Percentiles rank a stretch among this genome's conserved stretches.
phyloP scores from a whole-genome alignment of 805 yeast genomes.

The Spathaspora gorwiae region DNA sequence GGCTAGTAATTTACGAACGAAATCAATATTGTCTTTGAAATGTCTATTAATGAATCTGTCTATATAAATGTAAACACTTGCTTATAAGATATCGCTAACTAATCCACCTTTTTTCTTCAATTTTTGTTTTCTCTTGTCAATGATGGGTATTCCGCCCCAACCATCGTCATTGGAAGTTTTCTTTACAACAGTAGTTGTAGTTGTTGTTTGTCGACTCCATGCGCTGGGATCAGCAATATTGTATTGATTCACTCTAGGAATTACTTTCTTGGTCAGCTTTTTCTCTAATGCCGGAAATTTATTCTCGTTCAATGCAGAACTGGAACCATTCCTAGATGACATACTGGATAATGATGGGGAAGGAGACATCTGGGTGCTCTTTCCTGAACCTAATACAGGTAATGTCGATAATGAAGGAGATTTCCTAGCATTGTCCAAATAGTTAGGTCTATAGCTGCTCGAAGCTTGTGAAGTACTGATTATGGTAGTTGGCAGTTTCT shows the following conservation, averaged over 20 bases:
- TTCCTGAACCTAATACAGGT: conserved; percentile 17
- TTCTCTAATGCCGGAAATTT: conserved; percentile 49
- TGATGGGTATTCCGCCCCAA: conserved; percentile 5
- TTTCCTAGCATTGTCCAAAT: conserved; percentile 19
- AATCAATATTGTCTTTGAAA: too few relatives aligned
- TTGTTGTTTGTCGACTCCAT: conserved; percentile 15
- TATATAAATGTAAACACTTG: too few relatives aligned
- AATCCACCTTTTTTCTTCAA: conserved; percentile 15
- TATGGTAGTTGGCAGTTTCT: conserved; percentile 3
- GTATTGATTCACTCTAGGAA: conserved; percentile 60
- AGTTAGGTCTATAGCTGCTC: conserved; percentile 24
- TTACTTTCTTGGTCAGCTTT: conserved; percentile 30
- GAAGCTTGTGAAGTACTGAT: conserved; percentile 16
- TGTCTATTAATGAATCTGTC: too few relatives aligned
- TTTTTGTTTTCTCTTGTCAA: conserved; percentile 13
- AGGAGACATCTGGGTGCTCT: conserved; percentile 8
- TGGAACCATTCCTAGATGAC: conserved; percentile 8
- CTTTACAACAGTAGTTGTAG: too few relatives aligned
- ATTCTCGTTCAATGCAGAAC: conserved; percentile 14
- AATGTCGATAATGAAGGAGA: conserved; percentile 21
- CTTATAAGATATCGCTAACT: conserved; percentile 3
- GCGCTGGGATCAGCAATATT: conserved; percentile 12
- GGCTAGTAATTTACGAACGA: too few relatives aligned
- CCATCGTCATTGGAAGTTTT: not conserved
- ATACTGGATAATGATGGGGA: conserved; percentile 15